Percentiles rank a stretch among this genome's conserved stretches.
phyloP scores from a whole-genome alignment of 805 yeast species.

The Metschnikowia sp. region DNA sequence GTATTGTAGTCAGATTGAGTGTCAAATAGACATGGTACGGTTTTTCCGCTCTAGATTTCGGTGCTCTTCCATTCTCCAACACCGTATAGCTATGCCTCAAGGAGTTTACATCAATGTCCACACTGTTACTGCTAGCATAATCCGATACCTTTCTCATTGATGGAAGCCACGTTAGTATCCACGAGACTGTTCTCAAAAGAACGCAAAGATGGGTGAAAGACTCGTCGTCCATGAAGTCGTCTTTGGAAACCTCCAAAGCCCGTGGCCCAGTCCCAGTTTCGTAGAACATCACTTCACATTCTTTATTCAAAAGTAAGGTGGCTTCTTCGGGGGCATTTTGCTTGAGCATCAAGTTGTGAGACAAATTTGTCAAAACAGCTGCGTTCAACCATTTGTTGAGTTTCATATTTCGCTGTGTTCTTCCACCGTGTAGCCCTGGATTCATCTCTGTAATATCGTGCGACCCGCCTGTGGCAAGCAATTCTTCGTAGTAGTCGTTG shows the following conservation, averaged over 20 bases:
- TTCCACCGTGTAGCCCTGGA: slow-evolving; percentile 8
- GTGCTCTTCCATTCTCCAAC: slow-evolving; percentile 36
- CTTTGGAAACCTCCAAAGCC: slow-evolving; percentile 37
- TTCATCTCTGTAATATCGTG: slow-evolving; percentile 18
- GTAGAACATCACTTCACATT: slow-evolving; percentile 27
- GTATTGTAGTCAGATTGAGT: slow-evolving; percentile 27
- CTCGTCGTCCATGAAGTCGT: slow-evolving; percentile 53
- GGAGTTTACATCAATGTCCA: slow-evolving; percentile 25
- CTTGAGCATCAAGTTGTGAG: slow-evolving; percentile 12
- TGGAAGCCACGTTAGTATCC: slow-evolving; percentile 64
- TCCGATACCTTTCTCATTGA: slow-evolving; percentile 41
- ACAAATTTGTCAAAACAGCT: slow-evolving; percentile 27
- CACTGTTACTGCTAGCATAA: slow-evolving; percentile 18
- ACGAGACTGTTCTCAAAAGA: slow-evolving; percentile 50
- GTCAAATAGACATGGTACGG: slow-evolving; percentile 32
- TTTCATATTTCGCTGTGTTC: slow-evolving; percentile 24
- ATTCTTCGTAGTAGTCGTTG: slow-evolving; percentile 34
- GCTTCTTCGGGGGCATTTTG: slow-evolving; percentile 1
- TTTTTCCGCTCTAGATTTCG: slow-evolving; percentile 17
- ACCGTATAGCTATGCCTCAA: slow-evolving; percentile 41
- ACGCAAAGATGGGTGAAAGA: slow-evolving; percentile 50
- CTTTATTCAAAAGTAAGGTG: slow-evolving; percentile 19
- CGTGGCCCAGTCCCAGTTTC: slow-evolving; percentile 14
- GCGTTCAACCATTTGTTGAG: slow-evolving; percentile 32
- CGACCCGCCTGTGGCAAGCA: slow-evolving; percentile 29